Base-by-base conservation (phyloP, 148 eudicot genomes). In the Simmondsia chinensis region DNA sequence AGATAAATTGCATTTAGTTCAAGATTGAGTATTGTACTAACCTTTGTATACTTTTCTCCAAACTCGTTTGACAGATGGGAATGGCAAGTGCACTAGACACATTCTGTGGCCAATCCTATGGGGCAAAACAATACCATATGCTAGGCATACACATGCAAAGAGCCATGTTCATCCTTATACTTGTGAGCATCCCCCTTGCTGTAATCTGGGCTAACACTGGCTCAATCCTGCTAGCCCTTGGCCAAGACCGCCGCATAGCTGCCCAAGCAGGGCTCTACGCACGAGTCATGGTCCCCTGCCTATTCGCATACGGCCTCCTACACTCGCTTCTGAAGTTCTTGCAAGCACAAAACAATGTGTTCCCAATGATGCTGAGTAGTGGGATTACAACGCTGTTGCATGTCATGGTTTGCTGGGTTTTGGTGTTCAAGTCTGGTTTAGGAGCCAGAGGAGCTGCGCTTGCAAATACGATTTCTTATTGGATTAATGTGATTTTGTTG, bases 21-120 rank as follows among this genome's bases (percentile, higher is more conserved):
- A n/a, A n/a, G n/a, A n/a, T n/a, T n/a, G n/a, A n/a, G n/a, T n/a
- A n/a, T n/a, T n/a, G n/a, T n/a, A n/a, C n/a, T n/a, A 5, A 28
- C 31, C 31, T 28, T 28, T 5, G 6, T 28, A 9, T 28, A 28
- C 31, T 28, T 5, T 5, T n/a, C n/a, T n/a, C 5, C 31, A 5
- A 5, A 5, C 31, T 28, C 6, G 31, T 28, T 28, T 9, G 9
- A 5, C 31, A 41, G 27, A 19, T 21, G 21, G 46, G 46, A 22
- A 41, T 41, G 46, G 27, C 14, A 20, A 20, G 46, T 22, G 46
- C 46, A 41, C 9, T 41, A 6, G 46, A 41, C 6, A 41, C 46
- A 1, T 63, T 63, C 45, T 69, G 48, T 11, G 74, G 74, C 12
- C 74, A 63, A 52, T 65, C 69, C 22, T 66, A 11, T 41, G 27